Evolutionary conservation across 805 yeast species (phyloP).

Genomic region (Schwanniomyces occidentalis): DNA sequence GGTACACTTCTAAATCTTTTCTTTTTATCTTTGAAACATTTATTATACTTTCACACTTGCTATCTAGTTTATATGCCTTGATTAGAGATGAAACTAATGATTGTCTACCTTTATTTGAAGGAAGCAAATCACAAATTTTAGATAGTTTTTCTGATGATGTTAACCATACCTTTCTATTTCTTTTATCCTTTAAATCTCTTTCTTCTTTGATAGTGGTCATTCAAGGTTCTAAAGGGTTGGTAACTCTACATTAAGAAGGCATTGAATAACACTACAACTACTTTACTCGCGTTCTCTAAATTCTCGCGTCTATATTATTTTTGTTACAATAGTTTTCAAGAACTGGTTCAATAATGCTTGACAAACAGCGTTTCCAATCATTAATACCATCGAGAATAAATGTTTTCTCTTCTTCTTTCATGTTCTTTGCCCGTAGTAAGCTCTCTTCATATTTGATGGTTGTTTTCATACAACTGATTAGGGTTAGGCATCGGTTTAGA

Average conservation of each 20-base stretch:
- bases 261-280: too few species aligned
- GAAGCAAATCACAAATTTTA: slow-evolving; percentile 42
- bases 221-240: too few species aligned
- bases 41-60: slow-evolving; percentile 22
- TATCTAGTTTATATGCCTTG: slow-evolving; percentile 38
- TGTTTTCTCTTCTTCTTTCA: background rate
- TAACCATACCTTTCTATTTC: slow-evolving; percentile 19
- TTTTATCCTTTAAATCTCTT: background rate
- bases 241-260: too few species aligned
- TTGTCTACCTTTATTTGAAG: slow-evolving; percentile 55
- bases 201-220: background rate
- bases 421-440: slow-evolving; percentile 1
- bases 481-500: slow-evolving; percentile 16
- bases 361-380: slow-evolving; percentile 10
- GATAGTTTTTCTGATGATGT: slow-evolving; percentile 19
- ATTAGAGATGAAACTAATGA: slow-evolving; percentile 44
- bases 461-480: slow-evolving; percentile 15
- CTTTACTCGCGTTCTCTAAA: too few species aligned
- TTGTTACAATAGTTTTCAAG: slow-evolving; percentile 9
- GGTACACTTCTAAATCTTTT: slow-evolving; percentile 49
- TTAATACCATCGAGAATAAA: slow-evolving; percentile 8
- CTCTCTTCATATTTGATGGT: slow-evolving; percentile 7
- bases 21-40: slow-evolving; percentile 24
- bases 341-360: slow-evolving; percentile 4
- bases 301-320: slow-evolving; percentile 4